These are phyloP conservation scores for Puccinellia tenuiflora DNA, from an alignment of 176 grass and related monocot species.

Conservation along the genomic window DNA sequence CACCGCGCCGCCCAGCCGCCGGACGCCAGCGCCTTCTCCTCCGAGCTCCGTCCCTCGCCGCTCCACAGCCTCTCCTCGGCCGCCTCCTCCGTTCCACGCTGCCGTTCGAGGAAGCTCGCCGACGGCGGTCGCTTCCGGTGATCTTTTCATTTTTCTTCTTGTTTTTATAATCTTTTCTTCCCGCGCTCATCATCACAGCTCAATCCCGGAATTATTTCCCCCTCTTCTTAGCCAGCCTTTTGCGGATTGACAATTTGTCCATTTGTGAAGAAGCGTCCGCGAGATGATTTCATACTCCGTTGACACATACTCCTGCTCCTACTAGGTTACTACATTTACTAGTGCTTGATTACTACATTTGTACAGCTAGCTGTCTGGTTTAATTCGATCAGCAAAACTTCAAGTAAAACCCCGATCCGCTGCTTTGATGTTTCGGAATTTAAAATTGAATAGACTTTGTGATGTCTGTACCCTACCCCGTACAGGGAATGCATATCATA, in stretches of 20 bases:
- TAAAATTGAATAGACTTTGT: conserved; percentile 6
- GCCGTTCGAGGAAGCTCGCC: conserved; percentile 70
- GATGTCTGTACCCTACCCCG: conserved; percentile 14
- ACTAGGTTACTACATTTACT: not conserved
- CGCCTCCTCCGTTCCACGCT: conserved; percentile 37
- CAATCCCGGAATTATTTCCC: not conserved
- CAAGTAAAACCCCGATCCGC: not conserved
- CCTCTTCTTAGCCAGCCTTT: not conserved
- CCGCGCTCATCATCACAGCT: not conserved
- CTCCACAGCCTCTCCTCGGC: conserved; percentile 42
- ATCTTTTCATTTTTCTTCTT: conserved; percentile 17
- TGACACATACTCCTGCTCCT: conserved; percentile 20
- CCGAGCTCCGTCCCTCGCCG: conserved; percentile 58
- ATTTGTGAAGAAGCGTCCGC: conserved; percentile 29
- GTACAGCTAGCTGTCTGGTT: conserved; percentile 29
- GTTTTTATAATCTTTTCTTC: not conserved
- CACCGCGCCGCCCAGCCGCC: conserved; percentile 40
- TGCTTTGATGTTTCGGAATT: not conserved
- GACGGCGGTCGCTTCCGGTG: conserved; percentile 60
- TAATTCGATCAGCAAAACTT: conserved; percentile 14
- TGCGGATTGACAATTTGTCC: conserved; percentile 13
- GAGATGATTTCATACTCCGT: conserved; percentile 26
- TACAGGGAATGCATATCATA: not conserved
- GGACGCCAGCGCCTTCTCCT: conserved; percentile 31
- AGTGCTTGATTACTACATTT: not conserved